Evolutionary conservation across 176 grass and related monocot genomes (phyloP), one percentile per base, ranked within the genome.

Genomic region (Carex kokanica): DNA sequence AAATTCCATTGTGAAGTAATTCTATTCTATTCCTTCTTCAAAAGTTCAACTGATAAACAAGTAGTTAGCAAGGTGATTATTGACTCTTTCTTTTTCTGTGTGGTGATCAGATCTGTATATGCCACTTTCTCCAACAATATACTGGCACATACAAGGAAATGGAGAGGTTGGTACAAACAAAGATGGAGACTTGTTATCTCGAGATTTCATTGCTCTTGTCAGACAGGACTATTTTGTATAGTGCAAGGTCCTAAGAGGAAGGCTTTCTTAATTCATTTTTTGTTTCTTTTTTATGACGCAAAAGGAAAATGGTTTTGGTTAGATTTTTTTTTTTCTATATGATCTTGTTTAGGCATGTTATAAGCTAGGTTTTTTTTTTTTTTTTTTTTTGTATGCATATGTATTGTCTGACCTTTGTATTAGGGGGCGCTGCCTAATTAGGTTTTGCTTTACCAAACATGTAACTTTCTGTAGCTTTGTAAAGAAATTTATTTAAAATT

Each of bases 71-170:
- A 9, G 73, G 23, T 78, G 13, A 78, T 31, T 78, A 3, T 77
- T 73, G 4, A 8, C 9, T 47, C 54, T 1, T 25, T 15, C 13
- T 52, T 24, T 41, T 60, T 85, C 32, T 85, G 34, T 71, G n/a
- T 64, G 64, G 36, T 43, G 54, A 54, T 85, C 90, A 97, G 95
- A 98, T 78, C 62, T 98, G 83, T 95, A 95, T 78, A 84, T 89
- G 16, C 80, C 91, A 60, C 84, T 98, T 17, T 90, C 95, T 34
- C 91, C 95, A 25, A 91, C 91, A 60, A 93, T 98, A 93, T 98
- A 88, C 65, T 98, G 95, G 90, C 95, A 93, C 74, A 90, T 98
- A 62, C 92, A 98, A 91, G 95, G 88, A 82, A 98, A 91, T 78
- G 87, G 90, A 8, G 91, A 93, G 63, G 2, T 86, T 56, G 90